Percentiles rank a stretch among this genome's conserved stretches.
Evolutionary conservation across 2,329 filamentous ascomycete genomes (phyloP).

Genomic region (Colletotrichum melonis): DNA sequence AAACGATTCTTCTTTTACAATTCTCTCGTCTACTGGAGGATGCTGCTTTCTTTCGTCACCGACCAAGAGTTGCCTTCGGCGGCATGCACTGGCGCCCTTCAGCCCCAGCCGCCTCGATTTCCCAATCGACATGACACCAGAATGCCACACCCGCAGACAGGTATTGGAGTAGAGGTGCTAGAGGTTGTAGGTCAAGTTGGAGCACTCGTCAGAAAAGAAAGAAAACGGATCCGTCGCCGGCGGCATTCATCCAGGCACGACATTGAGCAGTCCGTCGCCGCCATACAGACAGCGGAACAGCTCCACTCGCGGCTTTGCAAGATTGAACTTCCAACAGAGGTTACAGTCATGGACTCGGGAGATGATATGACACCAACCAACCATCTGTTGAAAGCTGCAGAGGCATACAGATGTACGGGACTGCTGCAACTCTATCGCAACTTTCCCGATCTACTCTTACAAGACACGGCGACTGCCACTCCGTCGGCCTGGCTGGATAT

Average conservation of each 20-base stretch:
- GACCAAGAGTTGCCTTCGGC: constrained; percentile 27
- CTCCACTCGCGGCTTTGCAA: constrained; percentile 35
- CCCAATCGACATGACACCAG: not conserved
- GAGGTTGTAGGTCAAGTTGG: constrained; percentile 42
- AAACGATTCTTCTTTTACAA: constrained; percentile 42
- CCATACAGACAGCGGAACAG: constrained; percentile 37
- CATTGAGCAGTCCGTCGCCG: constrained; percentile 39
- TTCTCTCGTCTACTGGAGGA: constrained; percentile 42
- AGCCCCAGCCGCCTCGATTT: not conserved
- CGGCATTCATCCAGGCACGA: constrained; percentile 39
- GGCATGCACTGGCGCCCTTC: constrained; percentile 8
- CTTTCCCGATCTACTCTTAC: constrained; percentile 53
- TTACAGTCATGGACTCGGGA: constrained; percentile 37
- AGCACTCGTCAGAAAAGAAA: constrained; percentile 38
- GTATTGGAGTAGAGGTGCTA: constrained; percentile 38
- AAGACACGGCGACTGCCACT: constrained; percentile 37
- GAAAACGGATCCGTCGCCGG: constrained; percentile 39
- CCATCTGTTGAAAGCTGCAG: constrained; percentile 41
- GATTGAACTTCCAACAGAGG: not conserved
- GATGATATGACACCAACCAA: constrained; percentile 40
- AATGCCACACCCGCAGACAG: constrained; percentile 43
- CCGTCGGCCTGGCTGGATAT: constrained; percentile 1
- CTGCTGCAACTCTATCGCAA: constrained; percentile 43
- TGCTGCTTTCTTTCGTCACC: constrained; percentile 42
- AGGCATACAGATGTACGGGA: constrained; percentile 43